phyloP scores from a whole-genome alignment of 371 early-diverging fungal genomes.

The Rhizopus stolonifer region DNA sequence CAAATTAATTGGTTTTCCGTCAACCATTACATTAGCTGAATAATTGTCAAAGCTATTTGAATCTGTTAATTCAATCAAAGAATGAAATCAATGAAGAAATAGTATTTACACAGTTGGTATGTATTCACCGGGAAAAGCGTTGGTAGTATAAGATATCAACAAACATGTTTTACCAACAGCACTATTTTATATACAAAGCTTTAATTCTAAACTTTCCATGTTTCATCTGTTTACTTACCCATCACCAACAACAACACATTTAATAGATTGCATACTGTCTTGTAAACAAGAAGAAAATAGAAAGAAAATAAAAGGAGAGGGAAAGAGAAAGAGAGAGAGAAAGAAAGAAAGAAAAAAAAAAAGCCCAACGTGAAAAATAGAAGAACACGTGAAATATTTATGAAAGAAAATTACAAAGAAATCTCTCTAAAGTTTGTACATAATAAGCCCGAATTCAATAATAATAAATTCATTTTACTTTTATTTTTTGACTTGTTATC shows the following conservation, averaged over 20 bases:
- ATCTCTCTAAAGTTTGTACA: no score
- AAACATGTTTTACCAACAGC: slow-evolving; percentile 96
- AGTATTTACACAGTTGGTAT: slow-evolving; percentile 97
- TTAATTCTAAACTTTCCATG: not conserved
- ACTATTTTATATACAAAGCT: slow-evolving; percentile 36
- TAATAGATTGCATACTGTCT: slow-evolving; percentile 89
- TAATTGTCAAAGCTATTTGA: slow-evolving; percentile 93
- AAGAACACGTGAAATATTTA: not conserved
- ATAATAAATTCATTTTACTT: no score
- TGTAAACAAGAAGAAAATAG: not conserved
- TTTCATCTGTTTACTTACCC: slow-evolving; percentile 64
- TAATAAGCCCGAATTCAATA: no score
- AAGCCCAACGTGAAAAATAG: not conserved
- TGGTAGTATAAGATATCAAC: slow-evolving; percentile 94
- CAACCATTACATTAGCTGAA: slow-evolving; percentile 92
- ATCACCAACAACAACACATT: slow-evolving; percentile 98
- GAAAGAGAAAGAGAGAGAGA: slow-evolving; percentile 6
- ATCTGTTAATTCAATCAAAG: no score
- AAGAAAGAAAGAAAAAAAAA: not conserved
- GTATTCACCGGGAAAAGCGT: slow-evolving; percentile 97
- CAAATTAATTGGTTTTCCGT: slow-evolving; percentile 92
- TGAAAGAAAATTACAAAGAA: no score
- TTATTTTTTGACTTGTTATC: no score
- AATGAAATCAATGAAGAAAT: no score
- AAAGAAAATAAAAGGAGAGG: slow-evolving; percentile 14